Conservation (phyloP, 495 filamentous ascomycete species). For the Aspergillus biplanus region DNA sequence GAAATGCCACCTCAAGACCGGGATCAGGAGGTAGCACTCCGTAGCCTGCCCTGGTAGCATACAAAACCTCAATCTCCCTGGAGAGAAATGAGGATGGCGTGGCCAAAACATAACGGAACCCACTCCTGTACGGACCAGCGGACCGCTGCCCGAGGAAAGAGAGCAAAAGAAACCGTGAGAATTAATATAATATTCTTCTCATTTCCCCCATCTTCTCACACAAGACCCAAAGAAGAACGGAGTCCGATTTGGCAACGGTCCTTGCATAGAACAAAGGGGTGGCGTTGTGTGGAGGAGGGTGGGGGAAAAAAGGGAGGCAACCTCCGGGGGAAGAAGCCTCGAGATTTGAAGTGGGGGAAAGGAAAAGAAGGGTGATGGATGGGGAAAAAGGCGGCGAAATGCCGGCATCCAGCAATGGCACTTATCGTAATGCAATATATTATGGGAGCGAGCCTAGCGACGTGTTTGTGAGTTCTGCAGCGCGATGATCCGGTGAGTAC, state of each 20-base stretch:
- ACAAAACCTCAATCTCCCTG: too few relatives aligned
- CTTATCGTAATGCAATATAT: too few relatives aligned
- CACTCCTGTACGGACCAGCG: slow-evolving; percentile 9
- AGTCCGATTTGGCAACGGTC: slow-evolving; percentile 5
- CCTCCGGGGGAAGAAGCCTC: too few relatives aligned
- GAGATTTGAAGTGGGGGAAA: too few relatives aligned
- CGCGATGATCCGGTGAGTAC: not conserved
- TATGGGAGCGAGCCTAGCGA: too few relatives aligned
- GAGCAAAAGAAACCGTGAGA: not conserved
- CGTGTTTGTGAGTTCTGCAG: too few relatives aligned
- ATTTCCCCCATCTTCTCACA: not conserved
- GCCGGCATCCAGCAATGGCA: too few relatives aligned
- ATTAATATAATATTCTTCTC: not conserved
- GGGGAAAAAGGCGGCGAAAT: too few relatives aligned
- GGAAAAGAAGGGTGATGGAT: too few relatives aligned
- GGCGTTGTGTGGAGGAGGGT: not conserved
- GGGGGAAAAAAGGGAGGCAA: not conserved
- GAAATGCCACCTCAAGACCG: too few relatives aligned
- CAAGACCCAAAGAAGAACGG: not conserved
- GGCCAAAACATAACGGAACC: not conserved
- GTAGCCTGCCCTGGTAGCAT: too few relatives aligned
- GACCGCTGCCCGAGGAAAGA: slow-evolving; percentile 16
- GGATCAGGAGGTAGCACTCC: too few relatives aligned
- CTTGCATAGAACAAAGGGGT: slow-evolving; percentile 1
- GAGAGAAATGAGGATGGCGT: not conserved